Evolutionary conservation across 371 early-diverging fungal species (phyloP), one percentile per base, ranked within the genome.

Genomic region (Circinella umbellata): DNA sequence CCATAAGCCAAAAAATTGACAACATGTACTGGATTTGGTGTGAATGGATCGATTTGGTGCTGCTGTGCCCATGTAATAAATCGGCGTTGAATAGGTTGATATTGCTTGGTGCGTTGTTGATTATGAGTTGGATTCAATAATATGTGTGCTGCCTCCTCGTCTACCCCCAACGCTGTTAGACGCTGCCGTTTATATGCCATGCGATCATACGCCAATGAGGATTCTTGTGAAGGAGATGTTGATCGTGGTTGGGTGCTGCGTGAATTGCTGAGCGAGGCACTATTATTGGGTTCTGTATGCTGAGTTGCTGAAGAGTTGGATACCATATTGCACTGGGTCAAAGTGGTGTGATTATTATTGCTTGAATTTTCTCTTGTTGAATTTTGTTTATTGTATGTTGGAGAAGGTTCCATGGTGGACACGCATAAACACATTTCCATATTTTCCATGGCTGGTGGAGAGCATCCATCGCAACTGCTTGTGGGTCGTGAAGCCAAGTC

Each of bases 251-350:
- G 1, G 62, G 42, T 38, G 62, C 42, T 6, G 64, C 47, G 34
- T 48, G 59, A 18, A 64, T 61, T n/a, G 18, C 47, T 18, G 34
- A 36, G 18, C 51, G 37, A 4, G 69, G 68, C 3, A 69, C 18
- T 10, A 42, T 18, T 4, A 64, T 48, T 0, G 72, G 70, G 0
- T 59, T 61, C 3, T 37, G 17, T 3, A 38, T 13, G 13, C 71
- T 46, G 54, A 76, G 17, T 7, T 60, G 55, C 20, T 53, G 14
- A 0, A 67, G 27, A 9, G 61, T 27, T 18, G 72, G 77, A 46
- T 59, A 76, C 73, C 77, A 73, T 4, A 65, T 46, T 0, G 77
- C 77, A 3, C 59, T 18, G 11, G 73, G 74, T 71, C 78, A 77
- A 36, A 63, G 36, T 1, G 78, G 78, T 6, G 65, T 64, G 15